Evolutionary conservation across 208 protist species (phyloP).

Genomic region (Trypanosoma caninum): DNA sequence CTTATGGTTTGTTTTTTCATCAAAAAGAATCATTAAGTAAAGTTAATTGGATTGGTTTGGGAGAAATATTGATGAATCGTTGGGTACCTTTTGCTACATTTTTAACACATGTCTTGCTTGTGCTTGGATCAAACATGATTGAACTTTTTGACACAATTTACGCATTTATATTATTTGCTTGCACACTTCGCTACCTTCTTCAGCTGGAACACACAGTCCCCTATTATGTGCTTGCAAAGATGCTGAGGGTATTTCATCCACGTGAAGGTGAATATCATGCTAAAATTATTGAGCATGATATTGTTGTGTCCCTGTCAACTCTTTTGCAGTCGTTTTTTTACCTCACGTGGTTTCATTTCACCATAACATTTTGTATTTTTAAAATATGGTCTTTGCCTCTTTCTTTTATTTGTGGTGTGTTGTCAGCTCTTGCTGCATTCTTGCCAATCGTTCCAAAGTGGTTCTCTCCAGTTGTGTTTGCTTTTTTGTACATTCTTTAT

Average conservation of each 20-base stretch:
- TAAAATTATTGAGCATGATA: conserved; percentile 61
- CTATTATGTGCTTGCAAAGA: conserved; percentile 64
- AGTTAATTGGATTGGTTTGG: conserved; percentile 38
- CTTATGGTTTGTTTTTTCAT: conserved; percentile 4
- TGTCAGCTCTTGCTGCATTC: conserved; percentile 45
- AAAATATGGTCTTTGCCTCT: conserved; percentile 34
- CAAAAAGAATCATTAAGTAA: conserved; percentile 10
- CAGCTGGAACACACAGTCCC: conserved; percentile 67
- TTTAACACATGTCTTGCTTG: conserved; percentile 18
- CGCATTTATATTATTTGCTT: conserved; percentile 51
- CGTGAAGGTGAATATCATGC: conserved; percentile 46
- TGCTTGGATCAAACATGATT: conserved; percentile 36
- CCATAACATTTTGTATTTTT: conserved; percentile 57
- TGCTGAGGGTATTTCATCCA: conserved; percentile 47
- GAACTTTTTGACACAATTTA: conserved; percentile 63
- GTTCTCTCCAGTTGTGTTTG: conserved; percentile 46
- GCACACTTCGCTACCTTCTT: conserved; percentile 58
- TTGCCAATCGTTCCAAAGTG: conserved; percentile 69
- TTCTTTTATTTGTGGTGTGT: conserved; percentile 45
- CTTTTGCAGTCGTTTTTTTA: conserved; percentile 76
- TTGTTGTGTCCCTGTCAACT: conserved; percentile 54
- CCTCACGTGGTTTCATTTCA: conserved; percentile 73
- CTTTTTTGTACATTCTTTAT: conserved; percentile 12
- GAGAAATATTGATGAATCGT: conserved; percentile 20
- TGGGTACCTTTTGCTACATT: conserved; percentile 30